Conservation (phyloP, 2,329 filamentous ascomycete genomes). For the Venturia aucupariae region DNA sequence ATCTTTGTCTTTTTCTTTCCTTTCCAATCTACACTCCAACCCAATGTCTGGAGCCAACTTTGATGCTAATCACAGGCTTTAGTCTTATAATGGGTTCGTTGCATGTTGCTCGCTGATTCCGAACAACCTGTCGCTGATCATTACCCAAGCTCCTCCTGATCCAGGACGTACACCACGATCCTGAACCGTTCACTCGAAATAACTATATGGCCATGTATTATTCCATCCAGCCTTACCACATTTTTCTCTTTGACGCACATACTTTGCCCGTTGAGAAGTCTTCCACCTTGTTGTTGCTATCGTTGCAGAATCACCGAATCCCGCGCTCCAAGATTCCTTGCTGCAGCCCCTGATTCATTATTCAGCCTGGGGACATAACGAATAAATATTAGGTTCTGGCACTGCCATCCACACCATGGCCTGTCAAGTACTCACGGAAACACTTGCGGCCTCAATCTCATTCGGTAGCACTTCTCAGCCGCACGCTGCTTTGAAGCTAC, state of each 20-base stretch:
- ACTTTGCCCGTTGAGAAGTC: background rate
- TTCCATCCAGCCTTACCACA: background rate
- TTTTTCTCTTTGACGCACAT: background rate
- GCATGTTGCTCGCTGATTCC: background rate
- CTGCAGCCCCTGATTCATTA: background rate
- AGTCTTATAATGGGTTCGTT: background rate
- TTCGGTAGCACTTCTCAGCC: conserved; percentile 1
- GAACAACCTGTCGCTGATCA: conserved; percentile 1
- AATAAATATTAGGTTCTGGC: background rate
- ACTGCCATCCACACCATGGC: conserved; percentile 6
- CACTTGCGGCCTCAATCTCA: conserved; percentile 1
- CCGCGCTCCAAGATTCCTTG: background rate
- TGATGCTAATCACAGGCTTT: background rate
- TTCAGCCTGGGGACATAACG: background rate
- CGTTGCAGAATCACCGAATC: background rate
- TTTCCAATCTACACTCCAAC: background rate
- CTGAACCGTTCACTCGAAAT: background rate
- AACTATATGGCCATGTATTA: background rate
- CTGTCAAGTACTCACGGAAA: background rate
- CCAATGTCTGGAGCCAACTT: background rate
- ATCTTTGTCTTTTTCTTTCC: background rate
- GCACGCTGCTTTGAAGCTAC: background rate
- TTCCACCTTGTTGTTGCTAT: background rate
- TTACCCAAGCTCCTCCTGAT: background rate
- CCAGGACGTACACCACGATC: background rate